phyloP scores from a whole-genome alignment of 768 basidiomycete species.

The Mrakia frigida region DNA sequence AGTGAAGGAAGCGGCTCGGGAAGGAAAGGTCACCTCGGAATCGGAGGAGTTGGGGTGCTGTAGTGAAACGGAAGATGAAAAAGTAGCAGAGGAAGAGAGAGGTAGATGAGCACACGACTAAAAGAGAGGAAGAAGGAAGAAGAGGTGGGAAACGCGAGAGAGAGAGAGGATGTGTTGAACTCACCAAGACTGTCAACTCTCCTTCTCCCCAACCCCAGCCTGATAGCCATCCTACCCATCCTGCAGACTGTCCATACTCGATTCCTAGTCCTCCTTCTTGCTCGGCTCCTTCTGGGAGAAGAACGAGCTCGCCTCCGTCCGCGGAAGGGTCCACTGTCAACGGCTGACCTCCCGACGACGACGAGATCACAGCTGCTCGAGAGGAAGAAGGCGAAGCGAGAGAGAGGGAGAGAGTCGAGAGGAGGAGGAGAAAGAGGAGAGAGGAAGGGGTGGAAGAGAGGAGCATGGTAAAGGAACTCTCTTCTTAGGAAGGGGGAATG shows the following conservation, averaged over 20 bases:
- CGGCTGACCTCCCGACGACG: not conserved
- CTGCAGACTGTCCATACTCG: conserved; percentile 6
- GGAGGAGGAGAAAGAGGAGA: not conserved
- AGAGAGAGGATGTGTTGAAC: not conserved
- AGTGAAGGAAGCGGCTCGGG: conserved; percentile 31
- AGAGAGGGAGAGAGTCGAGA: not conserved
- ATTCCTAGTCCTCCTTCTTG: conserved; percentile 7
- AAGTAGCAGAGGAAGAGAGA: not conserved
- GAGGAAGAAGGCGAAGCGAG: not conserved
- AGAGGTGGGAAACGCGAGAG: not conserved
- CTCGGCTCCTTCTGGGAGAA: not conserved
- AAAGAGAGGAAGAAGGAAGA: not conserved
- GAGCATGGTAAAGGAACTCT: not conserved
- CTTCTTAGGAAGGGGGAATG: not conserved
- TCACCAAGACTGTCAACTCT: conserved; percentile 23
- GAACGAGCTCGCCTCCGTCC: not conserved
- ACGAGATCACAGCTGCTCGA: no score
- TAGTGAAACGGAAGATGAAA: not conserved
- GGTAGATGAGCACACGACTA: no score
- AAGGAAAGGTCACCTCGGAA: conserved; percentile 14
- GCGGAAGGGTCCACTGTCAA: not conserved
- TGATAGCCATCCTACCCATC: conserved; percentile 28
- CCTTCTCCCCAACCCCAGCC: conserved; percentile 29
- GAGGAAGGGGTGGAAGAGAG: not conserved
- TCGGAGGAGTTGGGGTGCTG: conserved; percentile 15